A percentile compares a stretch with the other conserved stretches of the same genome.
Conservation (phyloP, 2,329 filamentous ascomycete genomes). For the Coccinonectria pachysandricola region DNA sequence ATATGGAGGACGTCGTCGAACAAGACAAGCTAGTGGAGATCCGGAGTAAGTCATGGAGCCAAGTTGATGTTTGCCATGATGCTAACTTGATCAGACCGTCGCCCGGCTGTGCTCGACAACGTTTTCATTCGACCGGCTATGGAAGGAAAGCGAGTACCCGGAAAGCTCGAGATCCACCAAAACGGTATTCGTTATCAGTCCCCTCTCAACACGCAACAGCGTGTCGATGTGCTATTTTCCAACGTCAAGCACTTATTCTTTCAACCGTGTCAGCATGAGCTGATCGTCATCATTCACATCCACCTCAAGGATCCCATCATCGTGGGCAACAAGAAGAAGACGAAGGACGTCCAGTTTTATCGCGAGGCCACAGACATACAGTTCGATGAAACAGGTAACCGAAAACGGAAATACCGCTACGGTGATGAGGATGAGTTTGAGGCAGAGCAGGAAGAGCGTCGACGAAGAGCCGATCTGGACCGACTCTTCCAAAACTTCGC, state of each 20-base stretch:
- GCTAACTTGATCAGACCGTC: slow-evolving; percentile 60
- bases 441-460: slow-evolving; percentile 91
- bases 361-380: slow-evolving; percentile 96
- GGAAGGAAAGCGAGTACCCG: slow-evolving; percentile 93
- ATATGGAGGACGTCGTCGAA: slow-evolving; percentile 97
- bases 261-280: slow-evolving; percentile 89
- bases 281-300: slow-evolving; percentile 96
- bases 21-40: slow-evolving; percentile 96
- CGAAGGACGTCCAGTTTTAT: slow-evolving; percentile 97
- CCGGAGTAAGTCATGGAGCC: slow-evolving; percentile 70
- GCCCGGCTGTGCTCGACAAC: slow-evolving; percentile 81
- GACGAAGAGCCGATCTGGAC: slow-evolving; percentile 83
- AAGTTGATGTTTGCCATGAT: no score
- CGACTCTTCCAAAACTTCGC: slow-evolving; percentile 93
- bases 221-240: slow-evolving; percentile 90
- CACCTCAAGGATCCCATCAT: slow-evolving; percentile 97
- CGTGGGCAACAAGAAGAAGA: slow-evolving; percentile 95
- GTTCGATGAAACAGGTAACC: slow-evolving; percentile 96
- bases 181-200: slow-evolving; percentile 96
- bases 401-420: slow-evolving; percentile 94
- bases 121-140: slow-evolving; percentile 92
- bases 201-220: slow-evolving; percentile 66
- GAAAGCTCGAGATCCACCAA: slow-evolving; percentile 94
- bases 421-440: slow-evolving; percentile 99
- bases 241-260: slow-evolving; percentile 99